A percentile compares a stretch with the other conserved stretches of the same genome.
phyloP scores from a whole-genome alignment of 148 eudicot genomes.

The Chenopodium berlandieri region DNA sequence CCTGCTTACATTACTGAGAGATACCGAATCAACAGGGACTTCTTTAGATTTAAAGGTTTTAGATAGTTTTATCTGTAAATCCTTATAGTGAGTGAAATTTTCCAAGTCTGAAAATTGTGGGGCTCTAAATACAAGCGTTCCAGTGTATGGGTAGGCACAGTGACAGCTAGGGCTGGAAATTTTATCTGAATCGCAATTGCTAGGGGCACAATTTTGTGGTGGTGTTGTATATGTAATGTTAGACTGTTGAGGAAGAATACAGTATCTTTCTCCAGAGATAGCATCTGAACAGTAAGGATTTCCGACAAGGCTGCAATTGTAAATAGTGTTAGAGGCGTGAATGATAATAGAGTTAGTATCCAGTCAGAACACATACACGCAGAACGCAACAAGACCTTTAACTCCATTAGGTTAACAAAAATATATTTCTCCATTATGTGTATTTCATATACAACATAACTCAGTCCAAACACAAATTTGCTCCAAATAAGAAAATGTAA shows the following conservation, averaged over 20 bases:
- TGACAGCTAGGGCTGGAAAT: slow-evolving; percentile 59
- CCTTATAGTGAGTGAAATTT: slow-evolving; percentile 27
- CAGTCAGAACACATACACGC: neutral
- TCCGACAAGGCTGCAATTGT: slow-evolving; percentile 10
- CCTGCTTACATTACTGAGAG: slow-evolving; percentile 42
- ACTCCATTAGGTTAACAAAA: neutral
- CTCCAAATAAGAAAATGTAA: neutral
- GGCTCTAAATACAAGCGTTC: slow-evolving; percentile 49
- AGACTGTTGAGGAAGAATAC: slow-evolving; percentile 31
- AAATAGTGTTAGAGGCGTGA: neutral
- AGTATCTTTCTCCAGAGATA: slow-evolving; percentile 10
- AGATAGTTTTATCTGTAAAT: slow-evolving; percentile 41
- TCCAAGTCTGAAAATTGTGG: slow-evolving; percentile 52
- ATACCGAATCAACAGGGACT: slow-evolving; percentile 55
- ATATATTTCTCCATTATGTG: neutral
- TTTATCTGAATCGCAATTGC: slow-evolving; percentile 39
- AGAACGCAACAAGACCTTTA: neutral
- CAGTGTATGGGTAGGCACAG: slow-evolving; percentile 60
- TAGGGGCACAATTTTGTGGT: slow-evolving; percentile 38
- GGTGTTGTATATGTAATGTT: slow-evolving; percentile 42
- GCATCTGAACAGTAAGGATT: slow-evolving; percentile 5
- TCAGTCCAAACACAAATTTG: neutral
- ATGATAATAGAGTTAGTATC: neutral
- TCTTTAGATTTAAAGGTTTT: slow-evolving; percentile 21
- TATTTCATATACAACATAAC: neutral